phyloP scores from a whole-genome alignment of 441 rosid species.

The Corymbia citriodora region DNA sequence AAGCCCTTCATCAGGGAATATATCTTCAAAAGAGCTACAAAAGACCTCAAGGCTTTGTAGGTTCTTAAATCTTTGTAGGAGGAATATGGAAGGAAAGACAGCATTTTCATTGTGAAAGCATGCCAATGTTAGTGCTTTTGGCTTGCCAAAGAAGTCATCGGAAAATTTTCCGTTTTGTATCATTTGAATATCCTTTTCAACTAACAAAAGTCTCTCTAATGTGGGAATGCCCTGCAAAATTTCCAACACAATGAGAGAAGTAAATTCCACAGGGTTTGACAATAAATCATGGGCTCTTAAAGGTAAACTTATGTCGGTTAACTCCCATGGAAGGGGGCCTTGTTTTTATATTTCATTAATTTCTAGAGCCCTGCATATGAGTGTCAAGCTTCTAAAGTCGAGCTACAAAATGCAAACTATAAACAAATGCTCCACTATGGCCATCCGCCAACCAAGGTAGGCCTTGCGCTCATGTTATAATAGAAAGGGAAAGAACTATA shows the following conservation, averaged over 20 bases:
- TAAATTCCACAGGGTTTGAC: background rate
- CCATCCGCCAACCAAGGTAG: background rate
- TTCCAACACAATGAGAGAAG: background rate
- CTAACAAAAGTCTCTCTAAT: background rate
- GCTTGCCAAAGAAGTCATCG: background rate
- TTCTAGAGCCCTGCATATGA: accelerated
- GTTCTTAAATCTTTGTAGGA: background rate
- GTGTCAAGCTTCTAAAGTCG: background rate
- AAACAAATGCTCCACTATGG: background rate
- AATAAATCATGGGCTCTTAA: background rate
- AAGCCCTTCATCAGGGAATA: background rate
- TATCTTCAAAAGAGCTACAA: background rate
- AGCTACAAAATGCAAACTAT: accelerated
- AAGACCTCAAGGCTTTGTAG: background rate
- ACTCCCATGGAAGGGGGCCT: accelerated
- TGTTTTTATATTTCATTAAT: background rate
- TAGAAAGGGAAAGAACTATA: background rate
- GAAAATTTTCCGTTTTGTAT: background rate
- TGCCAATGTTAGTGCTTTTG: background rate
- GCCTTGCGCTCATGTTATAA: accelerated
- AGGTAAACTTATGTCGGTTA: accelerated
- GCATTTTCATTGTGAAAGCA: background rate
- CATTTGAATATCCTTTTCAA: background rate
- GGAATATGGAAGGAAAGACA: background rate
- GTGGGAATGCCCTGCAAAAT: background rate